Percentiles rank a stretch among this genome's conserved stretches.
Evolutionary conservation across 2,329 filamentous ascomycete genomes (phyloP).

Genomic region (Berkeleyomyces rouxiae): DNA sequence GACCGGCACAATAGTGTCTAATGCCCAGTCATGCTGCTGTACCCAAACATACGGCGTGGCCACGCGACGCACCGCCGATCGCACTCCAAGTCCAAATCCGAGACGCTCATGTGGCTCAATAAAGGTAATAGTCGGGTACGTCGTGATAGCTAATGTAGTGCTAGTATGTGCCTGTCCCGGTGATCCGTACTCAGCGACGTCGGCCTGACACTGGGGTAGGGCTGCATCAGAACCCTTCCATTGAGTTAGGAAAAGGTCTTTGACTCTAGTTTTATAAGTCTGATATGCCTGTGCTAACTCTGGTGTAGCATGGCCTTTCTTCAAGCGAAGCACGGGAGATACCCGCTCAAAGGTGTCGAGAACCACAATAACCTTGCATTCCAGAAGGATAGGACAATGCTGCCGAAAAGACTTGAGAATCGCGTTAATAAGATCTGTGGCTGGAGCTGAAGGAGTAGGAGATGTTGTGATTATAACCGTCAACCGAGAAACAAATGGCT

Average conservation of each 20-base stretch:
- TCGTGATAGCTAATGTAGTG: slow-evolving; percentile 24
- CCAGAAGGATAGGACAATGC: slow-evolving; percentile 26
- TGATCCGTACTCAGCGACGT: slow-evolving; percentile 33
- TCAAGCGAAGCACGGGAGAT: slow-evolving; percentile 27
- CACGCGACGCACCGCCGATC: slow-evolving; percentile 30
- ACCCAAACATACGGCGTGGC: slow-evolving; percentile 38
- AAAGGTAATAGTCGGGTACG: slow-evolving; percentile 26
- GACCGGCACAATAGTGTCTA: slow-evolving; percentile 30
- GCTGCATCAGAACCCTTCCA: slow-evolving; percentile 11
- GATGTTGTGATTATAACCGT: slow-evolving; percentile 36
- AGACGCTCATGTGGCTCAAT: slow-evolving; percentile 31
- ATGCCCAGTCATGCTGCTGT: slow-evolving; percentile 40
- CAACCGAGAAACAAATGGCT: slow-evolving; percentile 1
- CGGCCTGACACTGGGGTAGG: slow-evolving; percentile 12
- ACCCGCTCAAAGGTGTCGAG: slow-evolving; percentile 36
- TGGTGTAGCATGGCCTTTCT: slow-evolving; percentile 35
- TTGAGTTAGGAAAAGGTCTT: slow-evolving; percentile 21
- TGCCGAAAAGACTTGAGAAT: slow-evolving; percentile 29
- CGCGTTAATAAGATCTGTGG: slow-evolving; percentile 32
- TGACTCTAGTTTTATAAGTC: slow-evolving; percentile 32
- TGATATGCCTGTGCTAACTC: slow-evolving; percentile 27
- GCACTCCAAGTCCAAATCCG: slow-evolving; percentile 37
- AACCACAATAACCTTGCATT: slow-evolving; percentile 32
- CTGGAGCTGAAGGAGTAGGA: slow-evolving; percentile 36
- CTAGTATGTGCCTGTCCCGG: slow-evolving; percentile 17